Evolutionary conservation across 768 basidiomycete genomes (phyloP).

Genomic region (Russula vinacea): DNA sequence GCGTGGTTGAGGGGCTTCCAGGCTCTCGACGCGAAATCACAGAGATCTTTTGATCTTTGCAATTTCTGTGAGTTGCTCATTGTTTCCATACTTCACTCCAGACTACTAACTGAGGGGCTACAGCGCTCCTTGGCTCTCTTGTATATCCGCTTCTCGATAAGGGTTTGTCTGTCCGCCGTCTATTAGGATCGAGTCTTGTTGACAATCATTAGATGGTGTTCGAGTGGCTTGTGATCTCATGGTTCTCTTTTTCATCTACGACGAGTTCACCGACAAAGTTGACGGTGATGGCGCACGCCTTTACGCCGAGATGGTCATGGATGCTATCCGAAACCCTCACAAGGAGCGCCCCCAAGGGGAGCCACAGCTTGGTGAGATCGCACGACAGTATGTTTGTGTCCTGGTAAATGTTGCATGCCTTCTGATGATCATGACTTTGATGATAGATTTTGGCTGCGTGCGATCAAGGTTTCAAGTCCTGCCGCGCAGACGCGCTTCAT

Average conservation of each 20-base stretch:
- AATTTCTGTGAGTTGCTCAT: constrained; percentile 33
- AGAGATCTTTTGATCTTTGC: constrained; percentile 42
- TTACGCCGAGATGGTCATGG: constrained; percentile 19
- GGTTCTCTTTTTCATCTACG: constrained; percentile 11
- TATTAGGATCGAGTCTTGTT: not conserved
- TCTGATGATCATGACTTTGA: too few species aligned
- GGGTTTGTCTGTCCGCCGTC: not conserved
- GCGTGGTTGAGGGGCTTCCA: constrained; percentile 41
- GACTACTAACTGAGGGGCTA: not conserved
- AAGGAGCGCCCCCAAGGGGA: constrained; percentile 9
- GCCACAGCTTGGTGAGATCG: not conserved
- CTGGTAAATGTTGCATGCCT: too few species aligned
- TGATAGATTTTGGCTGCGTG: too few species aligned
- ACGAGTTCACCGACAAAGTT: constrained; percentile 20
- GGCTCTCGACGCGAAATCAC: constrained; percentile 39
- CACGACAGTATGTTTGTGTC: too few species aligned
- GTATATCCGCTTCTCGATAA: constrained; percentile 11
- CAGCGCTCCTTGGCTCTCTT: constrained; percentile 16
- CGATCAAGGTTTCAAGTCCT: too few species aligned
- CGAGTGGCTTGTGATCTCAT: constrained; percentile 14
- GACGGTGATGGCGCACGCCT: constrained; percentile 7
- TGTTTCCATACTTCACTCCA: not conserved
- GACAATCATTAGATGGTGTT: constrained; percentile 2
- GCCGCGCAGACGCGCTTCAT: too few species aligned
- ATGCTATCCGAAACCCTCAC: constrained; percentile 13